Base-by-base conservation (phyloP, 2,329 filamentous ascomycete genomes). In the Neodidymelliopsis sp. region DNA sequence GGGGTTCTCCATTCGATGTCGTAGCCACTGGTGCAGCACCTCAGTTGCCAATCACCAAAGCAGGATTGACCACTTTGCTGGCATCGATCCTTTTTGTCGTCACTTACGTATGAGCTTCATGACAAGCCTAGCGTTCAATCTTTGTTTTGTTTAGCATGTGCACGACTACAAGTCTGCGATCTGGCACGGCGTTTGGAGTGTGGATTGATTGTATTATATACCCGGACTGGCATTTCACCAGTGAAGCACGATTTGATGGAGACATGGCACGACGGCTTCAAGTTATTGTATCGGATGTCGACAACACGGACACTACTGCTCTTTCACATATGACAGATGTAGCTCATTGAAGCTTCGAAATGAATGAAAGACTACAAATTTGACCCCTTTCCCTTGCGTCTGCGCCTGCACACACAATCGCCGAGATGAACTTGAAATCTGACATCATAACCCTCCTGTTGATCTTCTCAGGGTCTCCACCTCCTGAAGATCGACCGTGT, bases 1-100 rank as follows among this genome's bases (percentile, higher is more conserved):
- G 75, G 12, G 77, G 77, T n/a, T 76, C 73, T 41, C 77, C 76
- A 4, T 79, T 79, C 49, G 75, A 77, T 51, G 62, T 72, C 10
- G 53, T 58, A 7, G 62, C 66, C 1, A 54, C 54, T 0, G 59
- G 62, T 23, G 49, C 59, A 2, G 59, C 65, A 19, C 45, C 54
- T 23, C 65, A 50, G 8, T 11, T 53, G 6, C 50, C 34, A 10
- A n/a, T 19, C 23, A 44, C 39, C 12, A 39, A 6, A 13, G 10
- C 29, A 6, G 15, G 23, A 12, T n/a, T 44, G 24, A 23, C 24
- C 6, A 9, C n/a, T 11, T 13, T 40, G 19, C 6, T 44, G 34
- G 46, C 18, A 4, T 24, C 24, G 7, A 28, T 24, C 11, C 15
- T 28, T 13, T 3, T 44, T 5, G 29, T 31, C 6, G 29, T 31